A percentile compares a stretch with the other conserved stretches of the same genome.
Conservation (phyloP, 2,329 filamentous ascomycete species). For the Colletotrichum lentis region DNA sequence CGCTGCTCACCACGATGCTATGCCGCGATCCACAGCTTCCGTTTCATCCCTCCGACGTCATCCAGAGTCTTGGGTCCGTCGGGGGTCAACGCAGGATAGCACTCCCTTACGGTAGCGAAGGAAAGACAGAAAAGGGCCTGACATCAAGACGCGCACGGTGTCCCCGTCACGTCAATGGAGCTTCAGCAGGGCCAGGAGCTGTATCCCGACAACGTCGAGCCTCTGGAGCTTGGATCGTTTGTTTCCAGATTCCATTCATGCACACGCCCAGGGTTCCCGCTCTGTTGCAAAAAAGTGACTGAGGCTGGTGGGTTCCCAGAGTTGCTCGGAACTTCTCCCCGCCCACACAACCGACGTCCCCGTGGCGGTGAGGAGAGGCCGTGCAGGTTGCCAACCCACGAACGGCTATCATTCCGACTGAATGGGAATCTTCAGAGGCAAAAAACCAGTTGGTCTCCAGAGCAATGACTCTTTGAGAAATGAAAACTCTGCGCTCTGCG, state of each 20-base stretch:
- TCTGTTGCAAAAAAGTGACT: conserved; percentile 31
- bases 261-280: conserved; percentile 32
- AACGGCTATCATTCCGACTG: conserved; percentile 27
- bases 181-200: conserved; percentile 22
- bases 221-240: conserved; percentile 27
- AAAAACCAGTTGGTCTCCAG: conserved; percentile 26
- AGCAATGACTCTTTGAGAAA: conserved; percentile 31
- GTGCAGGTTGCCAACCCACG: conserved; percentile 33
- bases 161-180: conserved; percentile 9
- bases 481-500: conserved; percentile 34
- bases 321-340: conserved; percentile 31
- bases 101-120: neutral
- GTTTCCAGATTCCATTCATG: conserved; percentile 32
- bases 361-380: conserved; percentile 36
- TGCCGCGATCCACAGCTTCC: conserved; percentile 35
- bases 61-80: conserved; percentile 31
- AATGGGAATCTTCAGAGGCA: conserved; percentile 24
- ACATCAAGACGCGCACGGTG: conserved; percentile 10
- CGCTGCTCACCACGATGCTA: conserved; percentile 30
- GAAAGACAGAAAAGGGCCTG: neutral
- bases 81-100: neutral
- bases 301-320: conserved; percentile 32
- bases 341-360: conserved; percentile 33
- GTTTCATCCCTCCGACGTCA: conserved; percentile 36
- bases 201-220: conserved; percentile 10